Conservation (phyloP, 106 monocot genomes). For the Chionographis japonica region DNA sequence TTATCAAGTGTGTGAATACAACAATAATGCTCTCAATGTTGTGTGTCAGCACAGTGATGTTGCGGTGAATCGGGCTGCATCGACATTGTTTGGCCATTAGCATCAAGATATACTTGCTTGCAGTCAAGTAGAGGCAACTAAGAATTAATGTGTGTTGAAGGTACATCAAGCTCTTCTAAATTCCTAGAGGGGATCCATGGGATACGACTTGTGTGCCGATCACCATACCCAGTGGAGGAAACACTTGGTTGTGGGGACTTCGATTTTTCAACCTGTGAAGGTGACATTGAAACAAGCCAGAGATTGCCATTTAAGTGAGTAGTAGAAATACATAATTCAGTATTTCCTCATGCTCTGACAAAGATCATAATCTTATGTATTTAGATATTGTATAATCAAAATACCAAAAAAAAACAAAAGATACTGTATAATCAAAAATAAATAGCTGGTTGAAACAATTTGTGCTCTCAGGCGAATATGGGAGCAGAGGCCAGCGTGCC, state of each 20-base stretch:
- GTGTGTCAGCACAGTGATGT: neutral
- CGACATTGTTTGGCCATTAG: neutral
- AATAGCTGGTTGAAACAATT: neutral
- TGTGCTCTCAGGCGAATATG: slow-evolving; percentile 50
- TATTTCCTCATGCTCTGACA: neutral
- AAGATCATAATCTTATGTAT: neutral
- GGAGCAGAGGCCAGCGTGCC: slow-evolving; percentile 69
- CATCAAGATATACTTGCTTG: neutral
- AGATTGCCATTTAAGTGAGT: slow-evolving; percentile 50
- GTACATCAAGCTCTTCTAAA: slow-evolving; percentile 20
- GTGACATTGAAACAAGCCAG: slow-evolving; percentile 25
- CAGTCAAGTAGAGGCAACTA: neutral
- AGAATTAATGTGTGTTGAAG: slow-evolving; percentile 43
- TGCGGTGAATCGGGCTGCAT: neutral
- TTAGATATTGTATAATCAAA: neutral
- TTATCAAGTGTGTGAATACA: too few species aligned
- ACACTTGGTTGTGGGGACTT: slow-evolving; percentile 8
- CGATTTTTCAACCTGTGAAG: slow-evolving; percentile 18
- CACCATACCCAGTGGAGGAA: slow-evolving; percentile 23
- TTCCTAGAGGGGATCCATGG: slow-evolving; percentile 61
- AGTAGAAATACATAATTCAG: neutral
- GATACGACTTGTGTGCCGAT: slow-evolving; percentile 33
- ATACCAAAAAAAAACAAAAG: too few species aligned
- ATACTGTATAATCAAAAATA: neutral
- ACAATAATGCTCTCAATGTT: neutral